Conservation (phyloP, 306 rosid genomes). For the Vigna mungo region DNA sequence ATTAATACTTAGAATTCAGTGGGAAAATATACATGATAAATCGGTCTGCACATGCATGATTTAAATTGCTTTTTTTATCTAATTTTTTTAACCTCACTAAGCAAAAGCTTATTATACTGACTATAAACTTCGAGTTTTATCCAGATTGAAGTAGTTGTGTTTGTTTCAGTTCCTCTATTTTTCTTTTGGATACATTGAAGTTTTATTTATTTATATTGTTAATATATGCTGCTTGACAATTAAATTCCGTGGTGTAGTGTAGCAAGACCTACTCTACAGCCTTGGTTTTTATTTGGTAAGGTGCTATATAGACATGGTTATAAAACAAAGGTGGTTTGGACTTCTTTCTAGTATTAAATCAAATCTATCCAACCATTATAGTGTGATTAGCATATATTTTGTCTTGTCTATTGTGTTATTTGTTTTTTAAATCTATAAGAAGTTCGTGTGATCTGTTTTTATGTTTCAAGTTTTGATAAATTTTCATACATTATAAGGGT, state of each 20-base stretch:
- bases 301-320: too few species aligned
- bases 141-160: neutral
- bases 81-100: neutral
- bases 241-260: constrained; percentile 1
- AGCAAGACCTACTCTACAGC: neutral
- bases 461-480: constrained; percentile 23
- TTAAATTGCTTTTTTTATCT: neutral
- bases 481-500: constrained; percentile 59
- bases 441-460: neutral
- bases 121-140: neutral
- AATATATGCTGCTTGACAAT: constrained; percentile 14
- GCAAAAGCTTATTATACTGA: neutral
- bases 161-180: constrained; percentile 18
- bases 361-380: neutral
- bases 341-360: neutral
- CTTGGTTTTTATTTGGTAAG: too few species aligned
- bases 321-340: too few species aligned
- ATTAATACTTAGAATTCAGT: constrained; percentile 8
- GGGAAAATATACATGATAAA: neutral
- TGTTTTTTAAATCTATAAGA: constrained; percentile 3
- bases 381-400: constrained; percentile 28
- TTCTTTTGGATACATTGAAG: neutral
- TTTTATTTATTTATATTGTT: constrained; percentile 6
- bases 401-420: constrained; percentile 6
- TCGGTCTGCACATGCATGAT: constrained; percentile 5